Base-by-base conservation (phyloP, 1,284 basidiomycete species). In the Irpex sp. region DNA sequence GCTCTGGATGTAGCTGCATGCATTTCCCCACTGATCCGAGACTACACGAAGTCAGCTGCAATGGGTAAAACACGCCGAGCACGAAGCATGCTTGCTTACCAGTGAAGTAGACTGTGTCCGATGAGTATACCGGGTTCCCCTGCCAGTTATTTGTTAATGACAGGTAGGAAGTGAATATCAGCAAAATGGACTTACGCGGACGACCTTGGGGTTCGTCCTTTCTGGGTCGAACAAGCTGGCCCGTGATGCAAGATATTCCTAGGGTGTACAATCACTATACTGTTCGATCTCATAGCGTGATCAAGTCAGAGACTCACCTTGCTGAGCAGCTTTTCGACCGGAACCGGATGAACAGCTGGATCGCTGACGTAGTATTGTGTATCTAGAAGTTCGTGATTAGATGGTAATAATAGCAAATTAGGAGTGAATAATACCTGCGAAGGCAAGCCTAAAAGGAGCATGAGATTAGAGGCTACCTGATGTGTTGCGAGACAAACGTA, bases 51-150 rank as follows among this genome's bases (percentile, higher is more conserved):
- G 56, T 63, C 42, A 42, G 51, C 23, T 18, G 7, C 33, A 10
- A 47, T 57, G 21, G 10, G 16, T 56, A n/a, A 16, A 42, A 54
- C 21, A 42, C 39, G 6, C 53, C 21, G 48, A 51, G 21, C 55
- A 33, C 49, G 57, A 62, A 21, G 58, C 37, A 56, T 18, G 10
- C 18, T 51, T 18, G 21, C 39, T 56, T 69, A 88, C 89, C 90
- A 19, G 91, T 84, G 69, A 98, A 95, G 75, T 96, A 98, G 45
- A 98, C 94, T 0, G 96, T 98, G 73, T 99, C 96, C 4, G 90
- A 92, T 1, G 89, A 91, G 64, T 88, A 84, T 21, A 83, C 77
- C 0, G 94, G 94, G 63, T 85, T 86, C 6, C 94, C 94, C 85
- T 91, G 47, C 1, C 9, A n/a, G 10, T 6, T 37, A 7, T 39